Evolutionary conservation across 805 yeast species (phyloP), one percentile per base, ranked within the genome.

Genomic region (Cyberlindnera amylophila): DNA sequence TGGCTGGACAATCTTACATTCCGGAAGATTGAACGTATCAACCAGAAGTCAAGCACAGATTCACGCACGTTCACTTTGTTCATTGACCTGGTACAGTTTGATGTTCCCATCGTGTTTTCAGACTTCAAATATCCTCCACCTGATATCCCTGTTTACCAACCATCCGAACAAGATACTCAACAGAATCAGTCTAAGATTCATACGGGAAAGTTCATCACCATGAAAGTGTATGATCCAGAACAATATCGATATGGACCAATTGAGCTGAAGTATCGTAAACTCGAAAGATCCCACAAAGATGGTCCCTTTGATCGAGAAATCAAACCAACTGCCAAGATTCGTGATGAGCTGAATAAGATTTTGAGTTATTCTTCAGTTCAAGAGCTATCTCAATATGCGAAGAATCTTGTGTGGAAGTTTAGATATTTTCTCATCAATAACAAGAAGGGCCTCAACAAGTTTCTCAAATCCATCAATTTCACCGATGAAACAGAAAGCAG

Each of bases 391-490:
- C 90, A 85, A 39, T 81, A 82, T 57, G 96, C 91, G 52, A 87
- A 85, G 66, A 87, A 88, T 50, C 64, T 88, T 55, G 73, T 91
- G 9, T 91, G 98, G 97, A 86, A 85, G 61, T 91, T 84, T 63
- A 67, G 98, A 41, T 93, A 86, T 64, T 90, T 81, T 61, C 64
- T 86, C 15, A 68, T 85, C n/a, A 74, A 81, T 40, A 80, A 80
- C 52, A 78, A 78, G 55, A 77, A 73, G 42, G 82, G 83, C 2
- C 67, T 86, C 42, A 82, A 90, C 21, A 91, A 91, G 61, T 82
- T 93, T 46, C 72, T 91, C 50, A 88, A 89, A 60, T 81, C 95
- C 34, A 85, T 90, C 14, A 82, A 90, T 52, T 86, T 97, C 86
- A 86, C 79, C 29, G 95, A 89, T 61, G 85, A 84, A 47, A 67